A percentile compares a stretch with the other conserved stretches of the same genome.
Evolutionary conservation across 441 rosid species (phyloP).

Genomic region (Geranium incanum): DNA sequence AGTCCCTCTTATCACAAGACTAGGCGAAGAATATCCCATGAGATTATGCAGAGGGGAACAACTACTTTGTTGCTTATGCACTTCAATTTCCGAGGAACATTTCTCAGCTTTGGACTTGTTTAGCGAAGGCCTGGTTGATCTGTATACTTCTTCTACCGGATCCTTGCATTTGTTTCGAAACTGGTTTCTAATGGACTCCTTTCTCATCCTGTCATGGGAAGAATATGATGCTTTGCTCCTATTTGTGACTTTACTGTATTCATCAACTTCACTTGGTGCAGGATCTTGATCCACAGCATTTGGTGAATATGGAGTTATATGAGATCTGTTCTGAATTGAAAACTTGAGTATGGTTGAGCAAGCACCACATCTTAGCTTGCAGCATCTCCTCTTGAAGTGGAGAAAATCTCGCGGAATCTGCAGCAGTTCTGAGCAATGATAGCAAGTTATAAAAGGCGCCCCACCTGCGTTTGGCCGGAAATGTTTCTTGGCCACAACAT

Average conservation of each 20-base stretch:
- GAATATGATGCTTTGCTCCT: slow-evolving; percentile 27
- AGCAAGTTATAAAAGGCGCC: slow-evolving; percentile 68
- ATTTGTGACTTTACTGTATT: slow-evolving; percentile 20
- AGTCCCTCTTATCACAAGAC: slow-evolving; percentile 32
- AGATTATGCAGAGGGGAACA: slow-evolving; percentile 70
- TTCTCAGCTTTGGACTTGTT: slow-evolving; percentile 28
- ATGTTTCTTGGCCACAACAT: slow-evolving; percentile 43
- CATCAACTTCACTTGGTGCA: slow-evolving; percentile 37
- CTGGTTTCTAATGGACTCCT: slow-evolving; percentile 23
- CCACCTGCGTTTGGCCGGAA: slow-evolving; percentile 71
- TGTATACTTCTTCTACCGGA: slow-evolving; percentile 23
- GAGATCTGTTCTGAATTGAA: slow-evolving; percentile 37
- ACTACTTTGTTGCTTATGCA: slow-evolving; percentile 27
- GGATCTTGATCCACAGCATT: slow-evolving; percentile 21
- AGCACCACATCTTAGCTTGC: slow-evolving; percentile 67
- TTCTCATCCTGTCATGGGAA: slow-evolving; percentile 29
- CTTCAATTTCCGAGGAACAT: slow-evolving; percentile 36
- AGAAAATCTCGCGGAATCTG: slow-evolving; percentile 73
- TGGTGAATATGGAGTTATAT: slow-evolving; percentile 43
- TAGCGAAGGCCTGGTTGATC: slow-evolving; percentile 27
- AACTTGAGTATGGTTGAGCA: slow-evolving; percentile 61
- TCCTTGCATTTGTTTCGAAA: slow-evolving; percentile 23
- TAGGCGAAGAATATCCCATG: slow-evolving; percentile 76
- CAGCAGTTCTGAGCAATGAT: slow-evolving; percentile 47
- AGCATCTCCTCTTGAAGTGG: slow-evolving; percentile 40